Percentiles rank a stretch among this genome's conserved stretches.
These are phyloP conservation scores for Castanea sativa DNA, from an alignment of 306 rosid genomes.

Conservation along the genomic window DNA sequence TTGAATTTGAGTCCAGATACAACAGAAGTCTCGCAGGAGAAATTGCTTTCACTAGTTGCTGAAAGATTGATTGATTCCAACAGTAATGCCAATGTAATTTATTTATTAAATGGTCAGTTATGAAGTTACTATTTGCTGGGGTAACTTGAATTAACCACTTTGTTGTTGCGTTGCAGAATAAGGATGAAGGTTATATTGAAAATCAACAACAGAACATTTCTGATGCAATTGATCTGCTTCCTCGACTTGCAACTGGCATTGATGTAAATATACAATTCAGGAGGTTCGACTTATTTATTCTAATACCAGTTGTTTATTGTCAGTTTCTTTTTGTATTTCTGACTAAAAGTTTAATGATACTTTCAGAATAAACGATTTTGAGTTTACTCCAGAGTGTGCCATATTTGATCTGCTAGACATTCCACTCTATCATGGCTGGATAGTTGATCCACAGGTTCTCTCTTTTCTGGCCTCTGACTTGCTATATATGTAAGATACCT, in stretches of 20 bases:
- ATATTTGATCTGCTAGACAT: slow-evolving; percentile 96
- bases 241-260: slow-evolving; percentile 96
- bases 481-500: not conserved
- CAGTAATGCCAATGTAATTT: slow-evolving; percentile 67
- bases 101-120: slow-evolving; percentile 4
- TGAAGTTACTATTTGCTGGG: slow-evolving; percentile 16
- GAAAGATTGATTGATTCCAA: slow-evolving; percentile 89
- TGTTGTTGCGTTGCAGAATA: slow-evolving; percentile 51
- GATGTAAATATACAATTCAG: slow-evolving; percentile 92
- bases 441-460: slow-evolving; percentile 86
- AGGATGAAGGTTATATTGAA: slow-evolving; percentile 81
- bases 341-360: slow-evolving; percentile 23
- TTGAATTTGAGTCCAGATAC: slow-evolving; percentile 75
- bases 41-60: slow-evolving; percentile 84
- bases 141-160: slow-evolving; percentile 15
- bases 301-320: slow-evolving; percentile 10
- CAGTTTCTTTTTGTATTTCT: slow-evolving; percentile 27
- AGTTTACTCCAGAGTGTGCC: slow-evolving; percentile 97
- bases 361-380: slow-evolving; percentile 90
- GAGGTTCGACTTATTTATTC: slow-evolving; percentile 49
- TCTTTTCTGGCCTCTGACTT: slow-evolving; percentile 22
- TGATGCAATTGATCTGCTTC: slow-evolving; percentile 97
- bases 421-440: slow-evolving; percentile 98
- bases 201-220: slow-evolving; percentile 96
- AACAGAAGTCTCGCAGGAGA: slow-evolving; percentile 91